A percentile compares a stretch with the other conserved stretches of the same genome.
Conservation (phyloP, 805 yeast genomes). For the Schwanniomyces vanrijiae region DNA sequence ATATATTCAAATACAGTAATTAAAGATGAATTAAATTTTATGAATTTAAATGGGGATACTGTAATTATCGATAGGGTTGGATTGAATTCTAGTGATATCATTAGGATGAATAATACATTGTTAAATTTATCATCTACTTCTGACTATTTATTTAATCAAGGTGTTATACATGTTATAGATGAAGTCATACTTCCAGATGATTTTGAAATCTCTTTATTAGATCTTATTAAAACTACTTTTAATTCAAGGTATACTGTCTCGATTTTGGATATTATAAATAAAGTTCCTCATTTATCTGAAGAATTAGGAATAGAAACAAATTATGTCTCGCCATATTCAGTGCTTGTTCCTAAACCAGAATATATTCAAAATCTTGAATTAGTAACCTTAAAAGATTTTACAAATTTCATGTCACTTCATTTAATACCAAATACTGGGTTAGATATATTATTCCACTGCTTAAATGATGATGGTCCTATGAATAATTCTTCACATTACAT, state of each 20-base stretch:
- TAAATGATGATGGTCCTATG: constrained; percentile 15
- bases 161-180: constrained; percentile 75
- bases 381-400: constrained; percentile 44
- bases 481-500: constrained; percentile 26
- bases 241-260: constrained; percentile 28
- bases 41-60: constrained; percentile 28
- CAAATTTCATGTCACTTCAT: constrained; percentile 64
- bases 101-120: constrained; percentile 34
- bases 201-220: constrained; percentile 51
- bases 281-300: constrained; percentile 40
- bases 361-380: constrained; percentile 55
- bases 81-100: constrained; percentile 19
- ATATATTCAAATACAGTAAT: constrained; percentile 62
- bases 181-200: constrained; percentile 56
- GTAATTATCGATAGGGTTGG: constrained; percentile 20
- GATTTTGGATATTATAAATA: constrained; percentile 47
- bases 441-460: constrained; percentile 47
- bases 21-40: constrained; percentile 9
- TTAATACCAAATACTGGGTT: constrained; percentile 61
- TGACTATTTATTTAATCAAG: constrained; percentile 78
- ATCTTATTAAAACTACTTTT: constrained; percentile 57
- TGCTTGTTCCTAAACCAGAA: constrained; percentile 69
- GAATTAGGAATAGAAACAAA: constrained; percentile 35
- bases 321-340: constrained; percentile 45
- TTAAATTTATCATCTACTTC: constrained; percentile 29